These are phyloP conservation scores for Pleurotus giganteus DNA, from an alignment of 768 basidiomycete species.

Conservation along the genomic window DNA sequence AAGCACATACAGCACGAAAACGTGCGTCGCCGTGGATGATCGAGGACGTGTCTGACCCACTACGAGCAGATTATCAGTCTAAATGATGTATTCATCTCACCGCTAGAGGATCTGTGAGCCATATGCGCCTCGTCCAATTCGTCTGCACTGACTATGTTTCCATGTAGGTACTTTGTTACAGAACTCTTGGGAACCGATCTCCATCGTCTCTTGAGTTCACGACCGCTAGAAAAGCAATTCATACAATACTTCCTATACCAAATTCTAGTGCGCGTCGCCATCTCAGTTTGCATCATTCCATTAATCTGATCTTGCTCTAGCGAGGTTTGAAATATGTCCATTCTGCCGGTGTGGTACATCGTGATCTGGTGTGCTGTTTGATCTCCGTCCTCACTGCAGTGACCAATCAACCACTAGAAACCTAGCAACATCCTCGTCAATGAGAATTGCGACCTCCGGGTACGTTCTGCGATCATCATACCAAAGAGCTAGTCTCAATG, in stretches of 20 bases:
- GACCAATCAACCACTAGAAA: slow-evolving; percentile 54
- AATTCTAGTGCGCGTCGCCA: slow-evolving; percentile 68
- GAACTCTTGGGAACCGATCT: slow-evolving; percentile 98
- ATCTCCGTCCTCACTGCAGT: background rate
- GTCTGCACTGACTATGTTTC: slow-evolving; percentile 6
- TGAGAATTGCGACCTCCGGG: slow-evolving; percentile 99
- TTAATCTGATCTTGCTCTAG: slow-evolving; percentile 34
- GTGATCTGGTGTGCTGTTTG: slow-evolving; percentile 73
- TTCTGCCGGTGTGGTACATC: slow-evolving; percentile 97
- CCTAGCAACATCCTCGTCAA: slow-evolving; percentile 99
- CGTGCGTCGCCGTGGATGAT: slow-evolving; percentile 41
- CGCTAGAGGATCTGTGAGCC: slow-evolving; percentile 93
- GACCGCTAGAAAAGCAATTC: slow-evolving; percentile 98
- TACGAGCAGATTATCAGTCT: slow-evolving; percentile 87
- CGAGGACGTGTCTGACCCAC: slow-evolving; percentile 2
- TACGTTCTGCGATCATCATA: slow-evolving; percentile 22
- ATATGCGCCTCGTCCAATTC: slow-evolving; percentile 1
- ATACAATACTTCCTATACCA: slow-evolving; percentile 99
- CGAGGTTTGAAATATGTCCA: slow-evolving; percentile 99
- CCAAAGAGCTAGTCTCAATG: slow-evolving; percentile 9
- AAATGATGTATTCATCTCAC: slow-evolving; percentile 98
- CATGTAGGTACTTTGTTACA: slow-evolving; percentile 91
- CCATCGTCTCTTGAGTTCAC: slow-evolving; percentile 92
- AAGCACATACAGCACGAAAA: slow-evolving; percentile 99
- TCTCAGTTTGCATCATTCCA: slow-evolving; percentile 1